phyloP scores from a whole-genome alignment of 371 early-diverging fungal genomes.

The Enteropsectra breve region DNA sequence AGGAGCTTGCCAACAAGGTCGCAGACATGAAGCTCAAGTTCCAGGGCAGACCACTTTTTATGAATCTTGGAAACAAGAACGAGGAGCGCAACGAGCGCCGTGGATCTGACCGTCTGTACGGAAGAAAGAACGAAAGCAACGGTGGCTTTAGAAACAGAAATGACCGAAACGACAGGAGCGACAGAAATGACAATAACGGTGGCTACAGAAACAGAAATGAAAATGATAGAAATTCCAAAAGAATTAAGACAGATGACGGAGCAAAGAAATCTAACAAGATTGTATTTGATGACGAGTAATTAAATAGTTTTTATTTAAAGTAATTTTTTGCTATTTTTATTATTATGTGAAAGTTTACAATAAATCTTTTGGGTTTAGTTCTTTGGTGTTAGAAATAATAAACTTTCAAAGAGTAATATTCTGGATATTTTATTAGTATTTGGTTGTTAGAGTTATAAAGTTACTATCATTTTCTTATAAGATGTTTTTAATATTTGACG shows the following conservation, averaged over 20 bases:
- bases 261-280: conserved; percentile 11
- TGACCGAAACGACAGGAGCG: background rate
- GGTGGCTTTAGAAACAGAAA: conserved; percentile 21
- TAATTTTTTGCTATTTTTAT: no score
- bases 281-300: conserved; percentile 14
- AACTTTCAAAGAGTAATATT: no score
- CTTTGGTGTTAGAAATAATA: no score
- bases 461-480: no score
- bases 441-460: no score
- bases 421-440: no score
- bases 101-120: conserved; percentile 28
- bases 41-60: conserved; percentile 52
- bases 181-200: conserved; percentile 5
- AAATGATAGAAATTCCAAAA: background rate
- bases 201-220: background rate
- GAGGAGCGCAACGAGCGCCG: conserved; percentile 10
- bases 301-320: background rate
- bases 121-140: conserved; percentile 19
- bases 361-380: no score
- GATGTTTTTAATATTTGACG: no score
- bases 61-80: conserved; percentile 30
- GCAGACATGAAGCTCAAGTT: conserved; percentile 39
- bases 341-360: no score
- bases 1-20: conserved; percentile 31
- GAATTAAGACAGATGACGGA: conserved; percentile 13